phyloP scores from a whole-genome alignment of 257 asterid genomes.

The Haberlea rhodopensis region DNA sequence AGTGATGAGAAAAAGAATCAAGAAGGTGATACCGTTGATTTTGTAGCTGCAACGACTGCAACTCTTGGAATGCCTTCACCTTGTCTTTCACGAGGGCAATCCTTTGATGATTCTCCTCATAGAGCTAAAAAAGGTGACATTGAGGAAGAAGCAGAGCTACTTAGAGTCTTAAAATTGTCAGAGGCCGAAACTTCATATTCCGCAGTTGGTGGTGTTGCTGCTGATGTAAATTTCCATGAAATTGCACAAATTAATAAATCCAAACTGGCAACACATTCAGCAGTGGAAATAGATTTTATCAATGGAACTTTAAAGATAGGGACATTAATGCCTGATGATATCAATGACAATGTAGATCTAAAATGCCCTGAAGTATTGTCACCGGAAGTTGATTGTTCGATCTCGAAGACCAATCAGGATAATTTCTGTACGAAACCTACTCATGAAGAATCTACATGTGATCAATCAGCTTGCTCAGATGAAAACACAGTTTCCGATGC shows the following conservation, averaged over 20 bases:
- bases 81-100: slow-evolving; percentile 72
- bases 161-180: slow-evolving; percentile 58
- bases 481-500: slow-evolving; percentile 29
- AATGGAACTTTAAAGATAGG: slow-evolving; percentile 31
- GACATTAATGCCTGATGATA: slow-evolving; percentile 27
- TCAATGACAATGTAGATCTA: slow-evolving; percentile 24
- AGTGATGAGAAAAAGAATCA: slow-evolving; percentile 37
- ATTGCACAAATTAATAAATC: slow-evolving; percentile 29
- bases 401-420: slow-evolving; percentile 34
- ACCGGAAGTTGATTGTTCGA: slow-evolving; percentile 31
- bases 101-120: slow-evolving; percentile 66
- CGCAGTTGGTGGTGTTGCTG: slow-evolving; percentile 29
- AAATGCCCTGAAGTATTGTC: slow-evolving; percentile 37
- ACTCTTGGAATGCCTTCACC: slow-evolving; percentile 96
- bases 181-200: slow-evolving; percentile 39
- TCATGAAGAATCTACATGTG: slow-evolving; percentile 33
- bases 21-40: slow-evolving; percentile 80
- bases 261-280: slow-evolving; percentile 30
- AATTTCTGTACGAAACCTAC: slow-evolving; percentile 26
- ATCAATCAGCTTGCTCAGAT: too few species aligned
- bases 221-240: slow-evolving; percentile 35
- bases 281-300: slow-evolving; percentile 27
- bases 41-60: slow-evolving; percentile 96
- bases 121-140: slow-evolving; percentile 68
- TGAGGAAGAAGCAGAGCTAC: slow-evolving; percentile 78